Percentiles rank a stretch among this genome's conserved stretches.
These are phyloP conservation scores for Blastomyces parvus DNA, from an alignment of 2,329 filamentous ascomycete genomes.

Conservation along the genomic window DNA sequence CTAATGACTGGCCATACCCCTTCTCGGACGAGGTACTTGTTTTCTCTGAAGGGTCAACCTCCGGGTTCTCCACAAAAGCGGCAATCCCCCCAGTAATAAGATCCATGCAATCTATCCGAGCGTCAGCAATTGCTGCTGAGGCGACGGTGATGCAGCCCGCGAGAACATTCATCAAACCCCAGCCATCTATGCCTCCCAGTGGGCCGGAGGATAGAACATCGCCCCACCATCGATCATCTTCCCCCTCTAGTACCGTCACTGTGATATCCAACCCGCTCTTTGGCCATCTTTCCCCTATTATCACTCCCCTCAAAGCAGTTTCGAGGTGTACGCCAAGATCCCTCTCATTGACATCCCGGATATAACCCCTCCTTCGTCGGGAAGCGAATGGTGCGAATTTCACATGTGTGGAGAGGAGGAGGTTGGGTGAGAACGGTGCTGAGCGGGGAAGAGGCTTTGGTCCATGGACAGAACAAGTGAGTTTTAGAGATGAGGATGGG, in stretches of 20 bases:
- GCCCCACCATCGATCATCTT: slow-evolving; percentile 65
- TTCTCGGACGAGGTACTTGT: slow-evolving; percentile 18
- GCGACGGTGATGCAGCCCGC: slow-evolving; percentile 89
- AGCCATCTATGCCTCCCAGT: slow-evolving; percentile 49
- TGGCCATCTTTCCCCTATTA: slow-evolving; percentile 94
- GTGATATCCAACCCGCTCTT: slow-evolving; percentile 96
- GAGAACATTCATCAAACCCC: slow-evolving; percentile 85
- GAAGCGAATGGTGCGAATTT: slow-evolving; percentile 96
- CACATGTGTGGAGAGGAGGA: slow-evolving; percentile 84
- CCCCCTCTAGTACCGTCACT: slow-evolving; percentile 84
- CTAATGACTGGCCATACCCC: slow-evolving; percentile 24
- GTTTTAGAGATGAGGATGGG: slow-evolving; percentile 63
- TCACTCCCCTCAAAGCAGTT: slow-evolving; percentile 75
- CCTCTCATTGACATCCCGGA: slow-evolving; percentile 75
- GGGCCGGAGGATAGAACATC: slow-evolving; percentile 43
- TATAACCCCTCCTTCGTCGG: slow-evolving; percentile 68
- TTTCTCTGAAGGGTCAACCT: slow-evolving; percentile 21
- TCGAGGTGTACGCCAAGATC: slow-evolving; percentile 88
- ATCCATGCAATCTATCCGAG: slow-evolving; percentile 92
- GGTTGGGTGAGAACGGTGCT: slow-evolving; percentile 82
- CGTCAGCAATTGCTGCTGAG: slow-evolving; percentile 84
- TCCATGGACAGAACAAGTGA: slow-evolving; percentile 87
- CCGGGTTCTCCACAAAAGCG: slow-evolving; percentile 50
- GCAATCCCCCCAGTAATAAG: slow-evolving; percentile 82
- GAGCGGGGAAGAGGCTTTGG: slow-evolving; percentile 83